These are phyloP conservation scores for Apophysomyces ossiformis DNA, from an alignment of 371 early-diverging fungal species.

Conservation along the genomic window DNA sequence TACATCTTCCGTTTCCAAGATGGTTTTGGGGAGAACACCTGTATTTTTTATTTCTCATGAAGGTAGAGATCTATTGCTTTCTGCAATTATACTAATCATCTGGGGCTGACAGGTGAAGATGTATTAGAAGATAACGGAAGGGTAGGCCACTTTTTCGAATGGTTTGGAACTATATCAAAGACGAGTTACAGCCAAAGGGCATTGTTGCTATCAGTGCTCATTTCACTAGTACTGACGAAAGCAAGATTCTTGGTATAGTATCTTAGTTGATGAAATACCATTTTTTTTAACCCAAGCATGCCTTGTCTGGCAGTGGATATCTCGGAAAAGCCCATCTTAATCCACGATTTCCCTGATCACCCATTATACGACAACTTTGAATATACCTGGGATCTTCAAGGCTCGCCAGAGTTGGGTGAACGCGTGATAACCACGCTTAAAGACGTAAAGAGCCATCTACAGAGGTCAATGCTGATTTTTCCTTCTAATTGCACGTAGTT, in stretches of 20 bases:
- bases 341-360: conserved; percentile 54
- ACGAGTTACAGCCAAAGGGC: conserved; percentile 29
- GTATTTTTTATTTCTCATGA: no score
- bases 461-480: no score
- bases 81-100: no score
- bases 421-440: conserved; percentile 40
- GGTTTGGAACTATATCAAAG: conserved; percentile 50
- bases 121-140: conserved; percentile 53
- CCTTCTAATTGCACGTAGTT: conserved; percentile 19
- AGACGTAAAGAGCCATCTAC: not conserved
- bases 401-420: conserved; percentile 38
- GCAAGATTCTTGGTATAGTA: conserved; percentile 4
- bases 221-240: conserved; percentile 27
- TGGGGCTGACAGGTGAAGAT: conserved; percentile 43
- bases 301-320: conserved; percentile 14
- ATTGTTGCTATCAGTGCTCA: conserved; percentile 41
- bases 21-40: no score
- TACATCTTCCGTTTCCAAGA: no score
- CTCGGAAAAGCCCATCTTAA: conserved; percentile 30
- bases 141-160: conserved; percentile 49
- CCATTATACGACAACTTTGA: conserved; percentile 40
- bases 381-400: conserved; percentile 43
- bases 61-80: no score
- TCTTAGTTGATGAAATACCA: no score
- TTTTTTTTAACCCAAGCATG: no score